phyloP scores from a whole-genome alignment of 805 yeast species.

The Candida arabinofermentans region DNA sequence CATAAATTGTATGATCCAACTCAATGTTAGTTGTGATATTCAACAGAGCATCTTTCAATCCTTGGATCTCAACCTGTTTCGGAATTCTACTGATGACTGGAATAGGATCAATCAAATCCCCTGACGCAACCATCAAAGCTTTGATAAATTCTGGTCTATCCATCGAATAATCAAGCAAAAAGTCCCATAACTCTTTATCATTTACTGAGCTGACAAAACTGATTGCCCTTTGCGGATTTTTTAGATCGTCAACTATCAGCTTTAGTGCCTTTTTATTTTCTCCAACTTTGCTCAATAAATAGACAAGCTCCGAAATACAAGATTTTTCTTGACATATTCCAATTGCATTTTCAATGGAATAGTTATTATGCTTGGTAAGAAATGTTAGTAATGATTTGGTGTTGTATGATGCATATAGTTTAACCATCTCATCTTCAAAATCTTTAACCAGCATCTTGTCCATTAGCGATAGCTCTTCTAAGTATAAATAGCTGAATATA shows the following conservation, averaged over 20 bases:
- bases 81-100: constrained; percentile 66
- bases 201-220: constrained; percentile 65
- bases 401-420: constrained; percentile 61
- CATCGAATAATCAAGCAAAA: constrained; percentile 65
- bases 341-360: constrained; percentile 70
- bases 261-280: constrained; percentile 70
- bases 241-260: constrained; percentile 69
- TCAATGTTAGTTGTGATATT: constrained; percentile 63
- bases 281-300: constrained; percentile 77
- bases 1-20: constrained; percentile 47
- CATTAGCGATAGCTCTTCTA: constrained; percentile 50
- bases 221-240: constrained; percentile 79
- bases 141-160: constrained; percentile 72
- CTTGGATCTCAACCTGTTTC: constrained; percentile 55
- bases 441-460: constrained; percentile 54
- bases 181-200: constrained; percentile 79
- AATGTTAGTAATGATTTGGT: constrained; percentile 53
- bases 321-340: constrained; percentile 51
- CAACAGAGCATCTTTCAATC: constrained; percentile 55
- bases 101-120: constrained; percentile 63
- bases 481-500: constrained; percentile 57
- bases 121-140: constrained; percentile 66
- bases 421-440: constrained; percentile 65
- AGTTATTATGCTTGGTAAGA: constrained; percentile 55
- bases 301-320: constrained; percentile 70